Evolutionary conservation across 2,329 filamentous ascomycete species (phyloP), one percentile per base, ranked within the genome.

Genomic region (Botrytis porri): DNA sequence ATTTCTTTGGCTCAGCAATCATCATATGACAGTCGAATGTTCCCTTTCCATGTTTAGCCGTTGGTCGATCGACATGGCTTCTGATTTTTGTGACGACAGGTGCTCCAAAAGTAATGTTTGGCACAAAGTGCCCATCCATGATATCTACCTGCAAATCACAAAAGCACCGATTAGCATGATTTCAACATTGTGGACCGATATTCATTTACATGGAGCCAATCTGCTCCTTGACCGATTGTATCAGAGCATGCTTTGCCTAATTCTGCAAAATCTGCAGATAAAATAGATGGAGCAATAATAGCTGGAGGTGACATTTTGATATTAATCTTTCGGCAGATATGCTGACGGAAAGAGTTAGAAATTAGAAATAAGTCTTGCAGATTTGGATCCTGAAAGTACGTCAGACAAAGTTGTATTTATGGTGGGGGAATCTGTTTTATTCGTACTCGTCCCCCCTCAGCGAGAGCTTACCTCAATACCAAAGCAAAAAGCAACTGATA

Each of bases 11-110:
- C 95, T 99, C 95, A 80, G 94, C 90, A 81, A 99, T 97, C 96
- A 99, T 99, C 96, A 99, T 98, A 84, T 99, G 96, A 87, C 96
- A 99, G 84, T 99, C 96, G 82, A 99, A 99, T 22, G 95, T 98
- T 75, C 96, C 96, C 78, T 91, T 92, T 70, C 93, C 94, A 77
- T 92, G 86, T 48, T 87, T 87, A 69, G 87, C 85, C 59, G 86
- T 86, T 4, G 94, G 95, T 77, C 88, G 87, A 73, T 93, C 91
- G 79, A 99, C 95, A 80, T 97, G 93, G 63, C 88, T 86, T 75
- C 96, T 90, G 79, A 99, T 96, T 86, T 95, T 97, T 78, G 94
- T 95, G 63, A 99, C 96, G 54, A 99, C 94, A 8, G 95, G 95
- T 32, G 95, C 91, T 74, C 96, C 96, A 81, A 98, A 98, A 65